Evolutionary conservation across 345 rosid species (phyloP).

Genomic region (sweet orange (Citrus sinensis)): DVS_A1.0 CM039163.1:49979001-49979500

Average conservation of each 20-base stretch:
- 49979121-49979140: background rate
- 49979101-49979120: slow-evolving; percentile 1
- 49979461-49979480: too few species aligned
- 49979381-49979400: background rate
- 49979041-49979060: background rate
- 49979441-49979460: background rate
- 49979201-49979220: background rate
- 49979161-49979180: background rate
- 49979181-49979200: background rate
- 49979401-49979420: background rate
- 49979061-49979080: background rate
- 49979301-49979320: background rate
- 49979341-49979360: slow-evolving; percentile 19
- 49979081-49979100: background rate
- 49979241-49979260: background rate
- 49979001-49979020: slow-evolving; percentile 14
- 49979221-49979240: slow-evolving; percentile 1
- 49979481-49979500: too few species aligned
- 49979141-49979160: background rate
- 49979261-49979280: background rate
- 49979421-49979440: background rate
- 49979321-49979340: background rate
- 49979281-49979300: slow-evolving; percentile 1
- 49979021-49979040: background rate
- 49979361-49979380: slow-evolving; percentile 36